Base-by-base conservation (phyloP, 2,329 filamentous ascomycete genomes). In the Alternaria burnsii region DNA sequence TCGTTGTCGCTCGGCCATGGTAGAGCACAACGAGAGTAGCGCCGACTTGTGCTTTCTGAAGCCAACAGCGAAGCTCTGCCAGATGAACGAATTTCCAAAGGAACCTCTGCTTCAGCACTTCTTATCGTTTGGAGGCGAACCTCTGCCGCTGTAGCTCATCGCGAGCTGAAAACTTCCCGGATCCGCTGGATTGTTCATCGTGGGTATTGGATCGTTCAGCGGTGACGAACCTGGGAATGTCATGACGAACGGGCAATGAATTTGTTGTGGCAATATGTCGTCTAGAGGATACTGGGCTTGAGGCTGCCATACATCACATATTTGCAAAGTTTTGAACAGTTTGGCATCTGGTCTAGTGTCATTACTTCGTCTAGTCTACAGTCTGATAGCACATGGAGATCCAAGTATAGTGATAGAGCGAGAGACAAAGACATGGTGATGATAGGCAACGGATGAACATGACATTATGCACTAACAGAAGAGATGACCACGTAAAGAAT, bases 391-490 rank as follows among this genome's bases (percentile, higher is more conserved):
- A 50, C 46, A 50, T 36, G 4, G 32, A 4, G 1, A 24, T 38
- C 14, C 24, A 50, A 2, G 1, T 14, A 50, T 9, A 50, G 4
- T 14, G 14, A 12, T 10, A 14, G 16, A 52, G 28, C 12, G 18
- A 11, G 38, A 43, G n/a, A 59, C 8, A 18, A 55, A 57, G 64
- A 51, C 43, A 52, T n/a, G 53, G 59, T 63, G 52, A 71, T 74
- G 72, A 73, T 62, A 74, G 75, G 72, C 74, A 77, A 76, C 75
- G 61, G 72, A 44, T 71, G 70, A 69, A 72, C 69, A 76, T 76
- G 72, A 71, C 65, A 71, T 76, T 73, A 70, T 66, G 62, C 65
- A 64, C 64, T 69, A 71, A 47, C 58, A 65, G 38, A 66, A n/a
- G 64, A 65, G 65, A 71, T 67, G 66, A 68, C 67, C 68, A 71